These are phyloP conservation scores for Batkoa obscura DNA, from an alignment of 371 early-diverging fungal species.

Conservation along the genomic window DNA sequence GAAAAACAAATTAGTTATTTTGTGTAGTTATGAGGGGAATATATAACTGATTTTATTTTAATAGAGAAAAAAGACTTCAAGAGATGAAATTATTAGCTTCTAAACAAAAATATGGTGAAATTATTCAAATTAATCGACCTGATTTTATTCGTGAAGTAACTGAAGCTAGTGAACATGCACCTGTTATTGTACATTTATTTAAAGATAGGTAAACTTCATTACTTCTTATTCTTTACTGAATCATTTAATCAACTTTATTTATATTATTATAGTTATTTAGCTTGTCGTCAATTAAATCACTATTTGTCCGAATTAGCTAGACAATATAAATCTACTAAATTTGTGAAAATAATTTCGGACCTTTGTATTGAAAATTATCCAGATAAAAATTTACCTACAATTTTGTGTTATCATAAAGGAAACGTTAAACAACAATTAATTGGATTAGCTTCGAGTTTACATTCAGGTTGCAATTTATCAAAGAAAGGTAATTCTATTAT, in stretches of 20 bases:
- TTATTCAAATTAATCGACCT: conserved; percentile 73
- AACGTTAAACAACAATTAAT: conserved; percentile 69
- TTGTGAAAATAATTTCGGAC: conserved; percentile 73
- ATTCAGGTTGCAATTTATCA: too few species aligned
- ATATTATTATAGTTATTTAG: conserved; percentile 27
- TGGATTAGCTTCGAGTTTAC: conserved; percentile 21
- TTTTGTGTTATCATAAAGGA: conserved; percentile 71
- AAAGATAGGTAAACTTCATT: conserved; percentile 34
- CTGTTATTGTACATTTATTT: conserved; percentile 59
- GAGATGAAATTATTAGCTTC: conserved; percentile 46
- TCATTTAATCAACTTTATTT: not conserved
- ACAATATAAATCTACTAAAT: conserved; percentile 72
- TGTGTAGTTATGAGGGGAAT: not conserved
- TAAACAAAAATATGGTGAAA: conserved; percentile 55
- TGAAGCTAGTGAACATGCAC: conserved; percentile 58
- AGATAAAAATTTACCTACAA: conserved; percentile 76
- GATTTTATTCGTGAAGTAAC: conserved; percentile 80
- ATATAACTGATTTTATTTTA: conserved; percentile 6
- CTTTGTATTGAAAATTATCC: conserved; percentile 90
- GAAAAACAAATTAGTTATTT: not conserved
- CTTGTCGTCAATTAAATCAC: conserved; percentile 62
- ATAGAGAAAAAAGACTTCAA: conserved; percentile 48
- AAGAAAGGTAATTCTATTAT: too few species aligned
- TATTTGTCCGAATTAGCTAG: conserved; percentile 55
- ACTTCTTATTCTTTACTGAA: too few species aligned